Evolutionary conservation across 306 rosid genomes (phyloP), one percentile per base, ranked within the genome.

Genomic region (Prunus dulcis): DNA sequence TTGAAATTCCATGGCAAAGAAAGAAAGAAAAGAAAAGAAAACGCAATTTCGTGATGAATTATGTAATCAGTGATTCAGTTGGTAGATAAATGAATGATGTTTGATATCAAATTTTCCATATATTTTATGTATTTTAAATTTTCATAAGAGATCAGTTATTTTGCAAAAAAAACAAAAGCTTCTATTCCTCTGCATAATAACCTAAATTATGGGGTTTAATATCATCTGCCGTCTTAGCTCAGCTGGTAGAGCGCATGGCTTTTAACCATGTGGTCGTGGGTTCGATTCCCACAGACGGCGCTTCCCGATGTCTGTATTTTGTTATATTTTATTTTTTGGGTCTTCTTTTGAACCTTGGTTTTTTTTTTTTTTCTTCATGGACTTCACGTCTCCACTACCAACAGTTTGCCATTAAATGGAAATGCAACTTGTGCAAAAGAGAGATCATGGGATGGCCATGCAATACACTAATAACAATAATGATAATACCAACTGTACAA

Each of bases 241-340:
- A 86, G 96, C 77, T 27, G 96, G 93, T 88, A 90, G 96, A 90
- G 88, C 93, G 91, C 91, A 88, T 88, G 87, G 87, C 82, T 80
- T 80, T 84, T 84, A 84, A 80, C 82, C 84, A 81, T 75, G 82
- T 84, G 84, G 84, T 84, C 84, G 84, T 80, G 92, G 95, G 96
- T 90, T 88, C 93, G 91, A 90, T 87, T 86, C 90, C 94, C 94
- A 87, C 94, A 86, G 90, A 73, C 91, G 91, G 91, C 91, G 85
- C 1, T 32, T 30, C 15, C 0, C 38, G 12, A 27, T 38, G 43
- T 38, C 9, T 6, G 43, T 38, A 38, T 6, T 66, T 3, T 2
- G 7, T 19, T 38, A 3, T 67, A 17, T 43, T 25, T 8, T 22
- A 0, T 23, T 9, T 17, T 27, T 3, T 1, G 1, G 11, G 25